Conservation (phyloP, 345 rosid species). For the Geranium rotundifolium region DNA sequence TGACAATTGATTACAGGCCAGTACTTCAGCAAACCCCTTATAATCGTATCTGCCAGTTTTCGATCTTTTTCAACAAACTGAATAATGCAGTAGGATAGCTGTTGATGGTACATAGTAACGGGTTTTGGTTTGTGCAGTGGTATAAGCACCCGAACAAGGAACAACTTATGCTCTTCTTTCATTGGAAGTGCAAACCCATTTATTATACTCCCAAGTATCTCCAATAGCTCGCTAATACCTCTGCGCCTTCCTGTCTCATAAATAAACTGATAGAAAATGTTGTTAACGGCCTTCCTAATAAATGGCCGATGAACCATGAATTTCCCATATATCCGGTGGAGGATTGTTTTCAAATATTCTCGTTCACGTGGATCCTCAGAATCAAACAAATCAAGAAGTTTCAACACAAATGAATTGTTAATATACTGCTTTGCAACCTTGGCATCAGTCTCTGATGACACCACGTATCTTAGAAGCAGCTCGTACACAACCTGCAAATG, state of each 20-base stretch:
- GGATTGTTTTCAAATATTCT: conserved; percentile 73
- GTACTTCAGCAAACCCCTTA: conserved; percentile 72
- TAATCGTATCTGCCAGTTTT: conserved; percentile 73
- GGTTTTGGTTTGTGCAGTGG: conserved; percentile 86
- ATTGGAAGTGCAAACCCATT: conserved; percentile 92
- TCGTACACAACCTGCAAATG: conserved; percentile 85
- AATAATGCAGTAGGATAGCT: conserved; percentile 64
- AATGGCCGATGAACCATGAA: conserved; percentile 88
- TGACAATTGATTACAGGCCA: conserved; percentile 87
- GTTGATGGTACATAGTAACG: conserved; percentile 59
- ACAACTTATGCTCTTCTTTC: conserved; percentile 89
- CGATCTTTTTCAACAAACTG: conserved; percentile 95
- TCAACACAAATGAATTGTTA: conserved; percentile 65
- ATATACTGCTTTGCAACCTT: conserved; percentile 70
- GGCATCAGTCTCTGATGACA: conserved; percentile 68
- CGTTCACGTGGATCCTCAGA: conserved; percentile 80
- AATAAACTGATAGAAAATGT: conserved; percentile 73
- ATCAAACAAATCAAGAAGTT: conserved; percentile 70
- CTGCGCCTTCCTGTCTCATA: conserved; percentile 82
- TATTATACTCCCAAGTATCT: conserved; percentile 80
- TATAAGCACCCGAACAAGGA: conserved; percentile 76
- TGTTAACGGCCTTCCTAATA: conserved; percentile 66
- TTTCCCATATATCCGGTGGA: conserved; percentile 85
- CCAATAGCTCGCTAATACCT: conserved; percentile 73
- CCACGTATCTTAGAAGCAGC: conserved; percentile 59